Conservation (phyloP, 768 basidiomycete genomes). For the Auriscalpium vulgare region DNA sequence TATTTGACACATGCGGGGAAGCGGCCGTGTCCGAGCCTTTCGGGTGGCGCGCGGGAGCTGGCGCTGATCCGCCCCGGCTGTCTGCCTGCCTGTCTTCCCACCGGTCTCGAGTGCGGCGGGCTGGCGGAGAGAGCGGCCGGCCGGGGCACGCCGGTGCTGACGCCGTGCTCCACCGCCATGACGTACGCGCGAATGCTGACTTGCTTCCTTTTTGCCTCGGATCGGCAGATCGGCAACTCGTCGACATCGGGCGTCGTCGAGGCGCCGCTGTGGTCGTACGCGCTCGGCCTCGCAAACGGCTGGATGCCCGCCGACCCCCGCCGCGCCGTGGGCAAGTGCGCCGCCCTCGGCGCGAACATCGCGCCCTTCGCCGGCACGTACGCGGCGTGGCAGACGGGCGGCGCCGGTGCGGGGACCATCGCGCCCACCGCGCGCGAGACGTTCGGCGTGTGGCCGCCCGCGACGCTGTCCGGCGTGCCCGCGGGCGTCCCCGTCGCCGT, state of each 20-base stretch:
- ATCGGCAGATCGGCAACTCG: constrained; percentile 48
- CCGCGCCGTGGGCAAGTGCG: constrained; percentile 56
- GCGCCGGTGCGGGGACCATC: constrained; percentile 42
- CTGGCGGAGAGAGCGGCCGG: no score
- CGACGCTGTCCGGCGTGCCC: constrained; percentile 36
- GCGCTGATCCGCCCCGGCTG: neutral
- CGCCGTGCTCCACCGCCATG: no score
- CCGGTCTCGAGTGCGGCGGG: no score
- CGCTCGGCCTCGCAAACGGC: constrained; percentile 61
- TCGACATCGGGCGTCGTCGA: constrained; percentile 38
- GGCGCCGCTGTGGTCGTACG: constrained; percentile 63
- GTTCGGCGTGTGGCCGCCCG: constrained; percentile 49
- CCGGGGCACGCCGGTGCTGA: no score
- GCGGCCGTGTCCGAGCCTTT: no score
- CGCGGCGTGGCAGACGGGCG: constrained; percentile 64
- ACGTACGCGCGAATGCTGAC: neutral
- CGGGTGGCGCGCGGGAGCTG: neutral
- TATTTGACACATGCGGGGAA: neutral
- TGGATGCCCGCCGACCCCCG: constrained; percentile 77
- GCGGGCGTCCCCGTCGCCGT: constrained; percentile 25
- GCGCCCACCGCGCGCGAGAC: constrained; percentile 31
- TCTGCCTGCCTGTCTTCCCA: no score
- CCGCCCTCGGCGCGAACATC: constrained; percentile 36
- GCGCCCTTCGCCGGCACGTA: constrained; percentile 36
- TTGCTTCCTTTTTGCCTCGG: constrained; percentile 1